phyloP scores from a whole-genome alignment of 768 basidiomycete species.

The Artomyces pyxidatus region DNA sequence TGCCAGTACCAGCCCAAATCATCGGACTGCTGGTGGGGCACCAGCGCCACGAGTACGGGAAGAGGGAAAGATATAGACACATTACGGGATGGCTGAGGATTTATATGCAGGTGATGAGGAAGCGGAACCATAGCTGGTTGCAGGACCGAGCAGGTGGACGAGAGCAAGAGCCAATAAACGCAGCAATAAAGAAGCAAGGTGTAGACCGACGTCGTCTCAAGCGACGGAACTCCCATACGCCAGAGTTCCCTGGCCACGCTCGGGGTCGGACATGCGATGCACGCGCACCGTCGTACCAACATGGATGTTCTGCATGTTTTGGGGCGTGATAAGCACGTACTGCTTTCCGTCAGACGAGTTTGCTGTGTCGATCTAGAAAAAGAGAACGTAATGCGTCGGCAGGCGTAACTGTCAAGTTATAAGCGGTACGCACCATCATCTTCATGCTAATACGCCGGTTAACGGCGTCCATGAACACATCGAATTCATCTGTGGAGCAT shows the following conservation, averaged over 20 bases:
- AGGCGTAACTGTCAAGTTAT: slow-evolving; percentile 6
- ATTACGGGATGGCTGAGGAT: neutral
- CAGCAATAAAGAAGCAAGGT: neutral
- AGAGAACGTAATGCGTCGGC: too few relatives aligned
- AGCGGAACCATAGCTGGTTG: neutral
- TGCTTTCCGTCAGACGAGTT: slow-evolving; percentile 84
- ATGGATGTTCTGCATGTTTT: slow-evolving; percentile 72
- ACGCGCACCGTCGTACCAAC: slow-evolving; percentile 67
- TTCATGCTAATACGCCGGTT: slow-evolving; percentile 90
- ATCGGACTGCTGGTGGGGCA: too few relatives aligned
- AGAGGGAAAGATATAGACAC: neutral
- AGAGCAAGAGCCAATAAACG: too few relatives aligned
- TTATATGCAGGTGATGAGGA: neutral
- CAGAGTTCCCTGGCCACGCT: slow-evolving; percentile 51
- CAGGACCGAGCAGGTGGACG: neutral
- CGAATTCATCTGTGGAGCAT: slow-evolving; percentile 73
- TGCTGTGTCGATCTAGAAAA: slow-evolving; percentile 89
- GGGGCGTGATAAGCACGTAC: slow-evolving; percentile 94
- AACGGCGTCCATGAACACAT: slow-evolving; percentile 96
- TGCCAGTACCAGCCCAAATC: too few relatives aligned
- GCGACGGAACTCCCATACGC: slow-evolving; percentile 21
- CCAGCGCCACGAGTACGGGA: too few relatives aligned
- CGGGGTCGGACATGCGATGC: slow-evolving; percentile 71
- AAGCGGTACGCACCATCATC: slow-evolving; percentile 67
- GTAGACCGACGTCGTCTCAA: neutral